Evolutionary conservation across 192 early-diverging fungal species (phyloP), one percentile per base, ranked within the genome.

Genomic region (Coemansia sp.): DNA sequence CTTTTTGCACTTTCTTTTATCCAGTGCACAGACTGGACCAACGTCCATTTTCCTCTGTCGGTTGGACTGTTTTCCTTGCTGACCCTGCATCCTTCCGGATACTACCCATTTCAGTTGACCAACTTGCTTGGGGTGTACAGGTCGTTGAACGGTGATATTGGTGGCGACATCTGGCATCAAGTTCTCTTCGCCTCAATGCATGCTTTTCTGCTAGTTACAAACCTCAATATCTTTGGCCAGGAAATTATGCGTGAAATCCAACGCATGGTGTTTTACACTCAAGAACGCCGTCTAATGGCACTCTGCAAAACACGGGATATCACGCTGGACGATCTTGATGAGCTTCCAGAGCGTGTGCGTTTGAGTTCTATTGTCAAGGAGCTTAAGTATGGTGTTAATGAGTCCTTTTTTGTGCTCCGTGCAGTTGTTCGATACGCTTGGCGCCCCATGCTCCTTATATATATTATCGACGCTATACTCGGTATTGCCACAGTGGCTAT

Each of bases 361-460:
- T 19, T 69, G 32, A 37, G 39, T 6, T 42, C 15, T 8, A 58
- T 66, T 5, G 47, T 52, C 40, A 45, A 40, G 8, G 61, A 64
- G 2, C 65, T 80, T 47, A 56, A 21, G 47, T 80, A 80, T 53
- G 53, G 75, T 54, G 50, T 61, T 12, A 65, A 65, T 37, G 72
- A 79, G 56, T 42, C 23, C 6, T 44, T 74, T 13, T 79, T 80
- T 63, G 49, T 80, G 3, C 16, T 80, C 6, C 69, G 69, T 10
- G 77, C 72, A 13, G 63, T 80, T 16, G 26, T 70, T n/a, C 65
- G 69, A 0, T 48, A 63, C 56, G 45, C 59, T 4, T 80, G 72
- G 77, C 69, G 69, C 8, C 56, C 68, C 5, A 54, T 80, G 44
- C 5, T 71, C 7, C 77, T 69, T 6, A 32, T 71, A 12, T 80